A percentile compares a stretch with the other conserved stretches of the same genome.
These are phyloP conservation scores for Mycena polygramma DNA, from an alignment of 768 basidiomycete species.

Conservation along the genomic window DNA sequence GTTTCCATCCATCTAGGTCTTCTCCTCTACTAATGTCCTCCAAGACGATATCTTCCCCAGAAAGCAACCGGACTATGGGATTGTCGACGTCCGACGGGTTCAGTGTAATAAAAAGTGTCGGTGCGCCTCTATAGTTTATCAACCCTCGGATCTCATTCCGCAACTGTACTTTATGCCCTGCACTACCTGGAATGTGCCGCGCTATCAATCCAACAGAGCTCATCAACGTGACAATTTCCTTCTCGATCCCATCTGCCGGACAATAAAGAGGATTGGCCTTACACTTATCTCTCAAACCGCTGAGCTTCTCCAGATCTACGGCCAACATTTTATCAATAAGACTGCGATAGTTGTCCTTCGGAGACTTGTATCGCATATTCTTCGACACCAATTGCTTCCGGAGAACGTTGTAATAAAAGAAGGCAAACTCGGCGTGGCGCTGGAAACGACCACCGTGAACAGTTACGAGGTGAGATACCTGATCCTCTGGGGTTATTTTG, in stretches of 20 bases:
- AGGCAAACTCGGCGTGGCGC: background rate
- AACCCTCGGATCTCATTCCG: constrained; percentile 45
- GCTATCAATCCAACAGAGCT: background rate
- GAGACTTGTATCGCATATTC: no score
- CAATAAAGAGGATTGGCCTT: background rate
- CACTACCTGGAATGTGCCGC: constrained; percentile 32
- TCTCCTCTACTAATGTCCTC: no score
- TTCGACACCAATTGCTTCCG: no score
- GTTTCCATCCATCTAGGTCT: no score
- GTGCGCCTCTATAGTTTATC: constrained; percentile 38
- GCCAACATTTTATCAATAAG: no score
- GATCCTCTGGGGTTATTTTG: background rate
- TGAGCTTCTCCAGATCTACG: no score
- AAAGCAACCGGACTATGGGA: constrained; percentile 41
- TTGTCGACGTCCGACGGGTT: constrained; percentile 48
- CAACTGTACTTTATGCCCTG: constrained; percentile 33
- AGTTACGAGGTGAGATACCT: background rate
- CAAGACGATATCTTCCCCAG: constrained; percentile 23
- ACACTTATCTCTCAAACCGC: no score
- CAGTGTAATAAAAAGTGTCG: constrained; percentile 46
- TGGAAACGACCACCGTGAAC: background rate
- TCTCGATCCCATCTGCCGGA: background rate
- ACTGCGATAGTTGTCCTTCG: no score
- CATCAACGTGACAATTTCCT: background rate
- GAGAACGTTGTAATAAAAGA: no score